A percentile compares a stretch with the other conserved stretches of the same genome.
These are phyloP conservation scores for Syzygium aqueum DNA, from an alignment of 345 rosid genomes.

Conservation along the genomic window DNA sequence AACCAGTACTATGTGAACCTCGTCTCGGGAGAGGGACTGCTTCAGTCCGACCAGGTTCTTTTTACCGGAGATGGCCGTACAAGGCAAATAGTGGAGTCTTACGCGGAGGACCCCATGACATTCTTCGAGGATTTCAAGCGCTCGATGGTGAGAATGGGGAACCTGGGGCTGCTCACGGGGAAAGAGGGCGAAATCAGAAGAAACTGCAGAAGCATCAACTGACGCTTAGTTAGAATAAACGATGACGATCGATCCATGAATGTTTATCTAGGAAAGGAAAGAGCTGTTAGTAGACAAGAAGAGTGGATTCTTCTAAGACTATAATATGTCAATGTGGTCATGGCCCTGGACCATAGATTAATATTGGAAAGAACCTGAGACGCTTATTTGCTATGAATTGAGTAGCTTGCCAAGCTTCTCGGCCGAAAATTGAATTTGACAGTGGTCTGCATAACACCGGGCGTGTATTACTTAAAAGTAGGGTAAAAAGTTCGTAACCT, in stretches of 20 bases:
- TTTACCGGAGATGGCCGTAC: constrained; percentile 38
- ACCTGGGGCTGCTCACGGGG: constrained; percentile 17
- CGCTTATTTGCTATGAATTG: neutral
- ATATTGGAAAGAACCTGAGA: neutral
- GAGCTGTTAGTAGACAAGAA: neutral
- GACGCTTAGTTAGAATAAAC: neutral
- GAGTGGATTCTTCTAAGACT: neutral
- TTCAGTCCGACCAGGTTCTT: constrained; percentile 68
- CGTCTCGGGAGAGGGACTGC: constrained; percentile 67
- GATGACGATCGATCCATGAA: neutral
- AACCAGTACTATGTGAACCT: constrained; percentile 77
- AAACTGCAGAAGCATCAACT: constrained; percentile 42
- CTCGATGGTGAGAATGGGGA: constrained; percentile 67
- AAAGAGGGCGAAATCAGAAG: constrained; percentile 29
- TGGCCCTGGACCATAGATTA: neutral
- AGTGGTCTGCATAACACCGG: neutral
- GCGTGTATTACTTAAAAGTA: neutral
- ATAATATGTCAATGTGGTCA: neutral
- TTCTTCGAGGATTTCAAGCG: constrained; percentile 62
- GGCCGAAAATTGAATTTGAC: neutral
- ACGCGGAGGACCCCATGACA: constrained; percentile 31
- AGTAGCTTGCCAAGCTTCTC: neutral
- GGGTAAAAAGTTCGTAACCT: neutral
- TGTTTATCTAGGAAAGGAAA: neutral
- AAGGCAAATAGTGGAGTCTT: constrained; percentile 36